Evolutionary conservation across 441 rosid species (phyloP).

Genomic region (Euphorbia celastroides): DNA sequence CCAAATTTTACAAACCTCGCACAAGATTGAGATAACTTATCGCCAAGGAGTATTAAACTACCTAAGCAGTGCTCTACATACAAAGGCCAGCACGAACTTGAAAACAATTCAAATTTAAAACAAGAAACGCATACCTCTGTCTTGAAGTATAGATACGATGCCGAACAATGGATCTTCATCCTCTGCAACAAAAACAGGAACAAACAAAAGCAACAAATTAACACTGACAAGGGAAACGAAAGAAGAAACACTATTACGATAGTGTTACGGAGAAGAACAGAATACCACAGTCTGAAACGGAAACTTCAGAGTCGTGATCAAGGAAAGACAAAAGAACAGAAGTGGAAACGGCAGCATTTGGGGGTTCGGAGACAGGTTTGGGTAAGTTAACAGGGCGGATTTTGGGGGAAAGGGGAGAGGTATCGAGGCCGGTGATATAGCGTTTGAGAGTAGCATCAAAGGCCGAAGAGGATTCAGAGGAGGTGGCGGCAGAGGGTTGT

Average conservation of each 20-base stretch:
- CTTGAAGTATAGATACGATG: not conserved
- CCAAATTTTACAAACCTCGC: not conserved
- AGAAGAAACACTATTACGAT: not conserved
- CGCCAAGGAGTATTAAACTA: not conserved
- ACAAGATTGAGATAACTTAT: not conserved
- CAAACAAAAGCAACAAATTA: not conserved
- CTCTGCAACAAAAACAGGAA: constrained; percentile 21
- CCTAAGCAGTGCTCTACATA: not conserved
- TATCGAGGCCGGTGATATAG: constrained; percentile 16
- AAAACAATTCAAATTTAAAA: not conserved
- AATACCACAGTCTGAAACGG: constrained; percentile 19
- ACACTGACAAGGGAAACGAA: too few species aligned
- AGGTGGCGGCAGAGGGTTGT: not conserved
- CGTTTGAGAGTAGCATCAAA: constrained; percentile 14
- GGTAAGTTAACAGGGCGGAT: not conserved
- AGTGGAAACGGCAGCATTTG: not conserved
- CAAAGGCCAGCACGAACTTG: not conserved
- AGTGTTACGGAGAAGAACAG: not conserved
- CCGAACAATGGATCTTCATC: not conserved
- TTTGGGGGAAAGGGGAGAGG: not conserved
- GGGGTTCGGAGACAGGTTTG: not conserved
- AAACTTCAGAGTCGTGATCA: not conserved
- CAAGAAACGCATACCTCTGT: constrained; percentile 20
- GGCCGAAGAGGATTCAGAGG: not conserved
- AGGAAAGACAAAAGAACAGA: not conserved